Base-by-base conservation (phyloP, 2,329 filamentous ascomycete genomes). In the Gnomoniopsis smithogilvyi region DNA sequence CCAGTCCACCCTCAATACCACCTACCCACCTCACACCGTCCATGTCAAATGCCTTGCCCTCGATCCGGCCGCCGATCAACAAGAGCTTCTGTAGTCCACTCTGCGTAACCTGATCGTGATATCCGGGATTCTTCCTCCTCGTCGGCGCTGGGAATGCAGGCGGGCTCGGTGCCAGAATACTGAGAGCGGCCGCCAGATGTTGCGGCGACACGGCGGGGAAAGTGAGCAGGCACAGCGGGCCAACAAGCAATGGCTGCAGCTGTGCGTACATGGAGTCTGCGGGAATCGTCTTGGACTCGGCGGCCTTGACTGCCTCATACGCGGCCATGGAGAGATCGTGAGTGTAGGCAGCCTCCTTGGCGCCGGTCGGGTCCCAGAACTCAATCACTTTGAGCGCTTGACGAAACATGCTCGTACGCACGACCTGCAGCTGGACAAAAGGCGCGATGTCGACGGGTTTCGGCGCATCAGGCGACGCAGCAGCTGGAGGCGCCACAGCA, bases 331-430 rank as follows among this genome's bases (percentile, higher is more conserved):
- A 86, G 19, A 86, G 71, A 66, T 86, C 83, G 69, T 86, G 77
- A 54, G 70, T 72, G 67, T 77, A 77, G 15, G 14, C 19, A 69
- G 62, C 74, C 67, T 65, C 79, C 58, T 54, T 72, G 67, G 19
- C 74, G 68, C 47, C 67, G 67, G 76, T 73, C 3, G 80, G 82
- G 70, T 83, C 83, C 70, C 85, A 96, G 75, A 92, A 96, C 70
- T 98, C 94, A 62, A 93, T 87, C 54, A 98, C 84, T 65, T 89
- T 88, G 62, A 98, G 78, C 1, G 94, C 93, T 19, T 91, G 86
- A 65, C 88, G 87, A 71, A 99, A 91, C 69, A 99, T 96, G 69
- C 91, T 90, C 15, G 91, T 95, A 70, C 95, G 89, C 58, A 99
- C 79, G 26, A 96, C 90, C 72, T 96, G 89, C 26, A 98, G 72